Evolutionary conservation across 768 basidiomycete species (phyloP).

Genomic region (Termitomyces bulborhizus): DNA sequence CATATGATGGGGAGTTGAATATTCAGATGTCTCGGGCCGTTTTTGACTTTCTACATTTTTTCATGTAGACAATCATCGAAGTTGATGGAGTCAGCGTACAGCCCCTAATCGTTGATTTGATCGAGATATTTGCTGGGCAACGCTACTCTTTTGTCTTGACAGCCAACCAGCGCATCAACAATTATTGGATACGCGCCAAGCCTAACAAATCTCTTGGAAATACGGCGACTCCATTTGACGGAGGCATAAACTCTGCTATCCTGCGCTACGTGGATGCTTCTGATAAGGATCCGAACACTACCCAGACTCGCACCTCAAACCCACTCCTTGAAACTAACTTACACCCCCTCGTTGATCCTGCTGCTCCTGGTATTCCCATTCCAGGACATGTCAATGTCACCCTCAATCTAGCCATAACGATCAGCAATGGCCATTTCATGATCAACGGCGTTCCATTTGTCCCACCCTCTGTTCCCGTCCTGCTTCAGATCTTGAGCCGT

Average conservation of each 20-base stretch:
- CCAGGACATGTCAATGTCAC: conserved; percentile 18
- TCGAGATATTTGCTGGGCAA: conserved; percentile 36
- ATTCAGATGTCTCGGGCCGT: too few relatives aligned
- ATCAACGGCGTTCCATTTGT: conserved; percentile 26
- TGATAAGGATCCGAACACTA: conserved; percentile 21
- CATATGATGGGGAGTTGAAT: conserved; percentile 18
- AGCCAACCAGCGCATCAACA: conserved; percentile 30
- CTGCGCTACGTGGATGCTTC: conserved; percentile 31
- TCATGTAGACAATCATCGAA: conserved; percentile 30
- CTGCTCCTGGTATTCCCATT: conserved; percentile 10
- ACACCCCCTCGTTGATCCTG: conserved; percentile 6
- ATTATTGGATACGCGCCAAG: conserved; percentile 34
- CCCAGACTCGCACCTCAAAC: conserved; percentile 6
- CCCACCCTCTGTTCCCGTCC: conserved; percentile 41
- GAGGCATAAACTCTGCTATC: conserved; percentile 50
- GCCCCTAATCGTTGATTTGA: conserved; percentile 29
- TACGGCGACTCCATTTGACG: background rate
- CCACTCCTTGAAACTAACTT: conserved; percentile 24
- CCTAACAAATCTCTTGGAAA: conserved; percentile 13
- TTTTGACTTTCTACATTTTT: background rate
- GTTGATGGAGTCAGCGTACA: conserved; percentile 27
- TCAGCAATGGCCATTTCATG: conserved; percentile 16
- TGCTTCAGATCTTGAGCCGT: conserved; percentile 56
- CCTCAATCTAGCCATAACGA: conserved; percentile 14
- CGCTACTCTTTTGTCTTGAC: conserved; percentile 30